Percentiles rank a stretch among this genome's conserved stretches.
Evolutionary conservation across 2,329 filamentous ascomycete species (phyloP).

Genomic region (Akanthomyces uredinophilus): DNA sequence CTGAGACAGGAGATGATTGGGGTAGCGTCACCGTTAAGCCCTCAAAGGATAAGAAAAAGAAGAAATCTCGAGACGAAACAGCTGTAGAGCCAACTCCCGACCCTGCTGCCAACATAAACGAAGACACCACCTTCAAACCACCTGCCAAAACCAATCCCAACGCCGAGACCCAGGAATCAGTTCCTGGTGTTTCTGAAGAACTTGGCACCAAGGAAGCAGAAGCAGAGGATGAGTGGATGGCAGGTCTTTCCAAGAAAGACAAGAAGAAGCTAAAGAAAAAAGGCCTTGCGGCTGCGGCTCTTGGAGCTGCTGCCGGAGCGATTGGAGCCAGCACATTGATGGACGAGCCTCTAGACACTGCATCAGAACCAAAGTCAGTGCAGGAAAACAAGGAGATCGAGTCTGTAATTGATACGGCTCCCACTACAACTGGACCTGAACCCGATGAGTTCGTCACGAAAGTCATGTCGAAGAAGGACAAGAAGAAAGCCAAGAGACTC

Average conservation of each 20-base stretch:
- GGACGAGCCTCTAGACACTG: neutral
- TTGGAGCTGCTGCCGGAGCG: neutral
- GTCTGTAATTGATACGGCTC: neutral
- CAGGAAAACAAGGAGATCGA: neutral
- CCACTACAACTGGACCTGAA: neutral
- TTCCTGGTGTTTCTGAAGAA: neutral
- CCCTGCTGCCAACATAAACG: neutral
- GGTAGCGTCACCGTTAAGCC: neutral
- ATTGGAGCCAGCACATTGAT: neutral
- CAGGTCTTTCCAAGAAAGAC: conserved; percentile 21
- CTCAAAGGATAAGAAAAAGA: conserved; percentile 28
- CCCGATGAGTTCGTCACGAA: conserved; percentile 7
- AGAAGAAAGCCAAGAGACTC: conserved; percentile 32
- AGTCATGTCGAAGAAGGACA: conserved; percentile 31
- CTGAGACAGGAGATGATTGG: neutral
- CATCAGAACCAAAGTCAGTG: neutral
- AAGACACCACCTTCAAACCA: neutral
- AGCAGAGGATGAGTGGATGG: neutral
- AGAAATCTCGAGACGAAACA: conserved; percentile 19
- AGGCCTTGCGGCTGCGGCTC: neutral
- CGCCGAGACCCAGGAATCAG: neutral
- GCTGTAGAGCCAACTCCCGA: neutral
- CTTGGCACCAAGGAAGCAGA: neutral
- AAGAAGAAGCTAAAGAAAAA: conserved; percentile 27
- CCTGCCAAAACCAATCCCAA: neutral